These are phyloP conservation scores for Trichoderma gracile DNA, from an alignment of 2,329 filamentous ascomycete species.

Conservation along the genomic window DNA sequence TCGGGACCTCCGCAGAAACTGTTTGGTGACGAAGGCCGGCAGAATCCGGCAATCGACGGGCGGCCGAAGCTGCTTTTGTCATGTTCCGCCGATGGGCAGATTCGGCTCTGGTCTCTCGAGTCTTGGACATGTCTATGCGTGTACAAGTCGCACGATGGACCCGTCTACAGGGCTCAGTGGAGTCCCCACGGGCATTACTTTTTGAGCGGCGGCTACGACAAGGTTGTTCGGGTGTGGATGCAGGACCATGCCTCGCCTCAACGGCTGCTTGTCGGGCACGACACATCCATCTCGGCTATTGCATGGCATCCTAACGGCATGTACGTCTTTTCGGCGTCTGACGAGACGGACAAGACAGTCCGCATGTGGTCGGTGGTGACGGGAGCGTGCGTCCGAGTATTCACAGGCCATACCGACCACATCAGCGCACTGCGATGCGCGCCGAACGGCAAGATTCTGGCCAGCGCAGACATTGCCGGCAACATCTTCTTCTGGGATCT, in stretches of 20 bases:
- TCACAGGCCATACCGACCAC: constrained; percentile 86
- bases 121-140: constrained; percentile 90
- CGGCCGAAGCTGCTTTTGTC: constrained; percentile 79
- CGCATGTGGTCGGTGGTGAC: constrained; percentile 96
- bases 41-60: constrained; percentile 49
- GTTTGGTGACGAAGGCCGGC: constrained; percentile 51
- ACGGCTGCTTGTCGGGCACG: constrained; percentile 87
- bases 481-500: constrained; percentile 96
- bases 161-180: constrained; percentile 86
- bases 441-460: constrained; percentile 85
- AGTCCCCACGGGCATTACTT: constrained; percentile 96
- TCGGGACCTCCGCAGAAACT: constrained; percentile 52
- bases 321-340: constrained; percentile 90
- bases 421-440: constrained; percentile 83
- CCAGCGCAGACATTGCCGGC: constrained; percentile 83
- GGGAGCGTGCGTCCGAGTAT: constrained; percentile 84
- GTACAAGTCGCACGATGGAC: constrained; percentile 89
- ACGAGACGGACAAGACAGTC: constrained; percentile 82
- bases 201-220: constrained; percentile 81
- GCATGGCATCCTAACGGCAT: constrained; percentile 92
- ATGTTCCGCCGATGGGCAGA: constrained; percentile 79
- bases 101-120: constrained; percentile 91
- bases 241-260: constrained; percentile 90
- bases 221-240: constrained; percentile 85
- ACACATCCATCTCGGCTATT: constrained; percentile 88